Percentiles rank a stretch among this genome's conserved stretches.
These are phyloP conservation scores for Oryza officinalis DNA, from an alignment of 176 grass and related monocot genomes.

Conservation along the genomic window DNA sequence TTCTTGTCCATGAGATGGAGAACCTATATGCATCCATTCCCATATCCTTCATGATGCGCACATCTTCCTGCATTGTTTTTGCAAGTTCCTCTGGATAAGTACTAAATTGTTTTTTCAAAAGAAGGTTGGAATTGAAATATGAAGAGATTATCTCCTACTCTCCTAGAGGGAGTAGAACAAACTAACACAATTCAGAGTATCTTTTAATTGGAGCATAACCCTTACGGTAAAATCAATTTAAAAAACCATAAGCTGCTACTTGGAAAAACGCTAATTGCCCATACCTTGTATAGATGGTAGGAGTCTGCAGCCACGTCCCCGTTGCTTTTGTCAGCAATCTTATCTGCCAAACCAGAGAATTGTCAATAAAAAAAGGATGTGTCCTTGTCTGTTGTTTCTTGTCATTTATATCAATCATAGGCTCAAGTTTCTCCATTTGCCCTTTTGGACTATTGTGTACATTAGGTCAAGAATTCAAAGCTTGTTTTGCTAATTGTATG, in stretches of 20 bases:
- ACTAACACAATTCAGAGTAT: neutral
- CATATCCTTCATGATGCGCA: too few species aligned
- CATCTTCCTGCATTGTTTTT: too few species aligned
- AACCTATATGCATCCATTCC: too few species aligned
- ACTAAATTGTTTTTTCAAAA: neutral
- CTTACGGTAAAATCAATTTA: neutral
- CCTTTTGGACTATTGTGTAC: neutral
- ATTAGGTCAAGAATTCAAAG: neutral
- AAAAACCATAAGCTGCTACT: neutral
- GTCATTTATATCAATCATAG: neutral
- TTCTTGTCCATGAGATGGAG: too few species aligned
- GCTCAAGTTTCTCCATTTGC: neutral
- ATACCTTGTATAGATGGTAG: slow-evolving; percentile 63
- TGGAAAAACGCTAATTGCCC: neutral
- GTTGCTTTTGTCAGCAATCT: slow-evolving; percentile 56
- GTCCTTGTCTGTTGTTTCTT: neutral
- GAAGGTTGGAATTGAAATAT: neutral
- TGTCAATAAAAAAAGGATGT: neutral
- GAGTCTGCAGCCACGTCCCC: slow-evolving; percentile 63
- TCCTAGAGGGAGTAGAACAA: neutral
- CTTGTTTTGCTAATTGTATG: neutral
- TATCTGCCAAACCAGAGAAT: slow-evolving; percentile 30
- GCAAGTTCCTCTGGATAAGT: neutral
- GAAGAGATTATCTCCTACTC: neutral
- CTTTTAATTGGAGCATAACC: too few species aligned